Conservation (phyloP, 2,329 filamentous ascomycete genomes). For the Dactylellina cionopaga region DNA sequence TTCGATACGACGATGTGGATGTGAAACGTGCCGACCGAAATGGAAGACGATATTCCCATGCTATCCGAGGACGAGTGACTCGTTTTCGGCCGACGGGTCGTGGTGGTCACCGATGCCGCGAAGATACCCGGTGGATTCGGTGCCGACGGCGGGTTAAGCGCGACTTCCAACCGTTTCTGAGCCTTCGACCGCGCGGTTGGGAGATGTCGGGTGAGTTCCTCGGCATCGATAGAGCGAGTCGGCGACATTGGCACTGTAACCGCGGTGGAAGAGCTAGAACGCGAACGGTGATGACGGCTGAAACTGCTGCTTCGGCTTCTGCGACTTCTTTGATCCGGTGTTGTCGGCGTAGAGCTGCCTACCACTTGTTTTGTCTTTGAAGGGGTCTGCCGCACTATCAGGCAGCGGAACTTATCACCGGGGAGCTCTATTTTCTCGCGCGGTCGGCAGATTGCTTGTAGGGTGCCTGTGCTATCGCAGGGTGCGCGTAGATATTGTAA, state of each 20-base stretch:
- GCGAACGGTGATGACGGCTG: conserved; percentile 32
- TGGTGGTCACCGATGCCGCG: conserved; percentile 6
- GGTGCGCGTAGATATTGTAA: conserved; percentile 46
- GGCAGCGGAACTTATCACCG: conserved; percentile 45
- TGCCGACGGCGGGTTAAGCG: conserved; percentile 31
- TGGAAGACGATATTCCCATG: conserved; percentile 5
- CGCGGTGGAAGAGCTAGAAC: conserved; percentile 39
- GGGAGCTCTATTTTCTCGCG: conserved; percentile 48
- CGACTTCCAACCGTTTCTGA: conserved; percentile 41
- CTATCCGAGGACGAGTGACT: conserved; percentile 46
- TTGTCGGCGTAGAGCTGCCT: conserved; percentile 1
- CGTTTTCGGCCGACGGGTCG: conserved; percentile 30
- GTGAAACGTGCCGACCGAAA: conserved; percentile 36
- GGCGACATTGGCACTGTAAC: conserved; percentile 42
- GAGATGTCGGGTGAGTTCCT: conserved; percentile 46
- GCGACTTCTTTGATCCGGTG: conserved; percentile 10
- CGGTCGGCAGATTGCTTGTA: conserved; percentile 44
- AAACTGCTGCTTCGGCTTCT: conserved; percentile 19
- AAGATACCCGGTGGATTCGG: conserved; percentile 35
- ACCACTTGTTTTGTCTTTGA: conserved; percentile 28
- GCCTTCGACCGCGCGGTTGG: conserved; percentile 44
- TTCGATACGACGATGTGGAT: conserved; percentile 48
- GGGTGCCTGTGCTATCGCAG: conserved; percentile 35
- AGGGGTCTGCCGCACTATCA: conserved; percentile 35
- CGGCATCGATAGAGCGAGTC: conserved; percentile 35